Evolutionary conservation across 345 rosid genomes (phyloP), one percentile per base, ranked within the genome.

Genomic region (Streptanthus diversifolius): DNA sequence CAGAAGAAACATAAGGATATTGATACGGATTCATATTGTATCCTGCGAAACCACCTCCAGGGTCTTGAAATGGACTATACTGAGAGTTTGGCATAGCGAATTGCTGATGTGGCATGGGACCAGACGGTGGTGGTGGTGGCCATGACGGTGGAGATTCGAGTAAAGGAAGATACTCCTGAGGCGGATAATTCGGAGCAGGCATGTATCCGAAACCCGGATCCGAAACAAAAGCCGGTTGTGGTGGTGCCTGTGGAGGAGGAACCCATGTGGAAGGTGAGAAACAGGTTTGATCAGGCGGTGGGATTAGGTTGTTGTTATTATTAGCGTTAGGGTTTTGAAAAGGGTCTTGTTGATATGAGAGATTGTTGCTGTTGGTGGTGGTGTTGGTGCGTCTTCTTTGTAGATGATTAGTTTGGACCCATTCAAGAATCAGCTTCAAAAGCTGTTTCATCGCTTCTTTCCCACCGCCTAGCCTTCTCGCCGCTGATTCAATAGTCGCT

Each of bases 351-450:
- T 53, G 83, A 45, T 63, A 70, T 12, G 76, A 27, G 45, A 55
- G 43, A 32, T 33, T 51, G 68, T 33, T 71, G 41, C 1, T 75
- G 64, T 1, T 65, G 25, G 0, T 73, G 49, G 0, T 65, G 43
- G 12, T 58, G 48, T 7, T 54, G 61, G 69, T 59, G 3, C 85
- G 83, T 65, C 93, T 83, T 54, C 61, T 86, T 15, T 86, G 93
- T 41, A 90, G 90, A 67, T 91, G 97, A 73, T 88, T 92, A 1
- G 87, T 87, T 79, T 92, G 92, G 3, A 95, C 99, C 99, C 99
- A 95, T 78, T 92, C 93, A 58, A 95, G 99, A 52, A 95, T 88
- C 37, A 95, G 88, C 77, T 90, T 92, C 79, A 95, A 73, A 53
- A 95, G 83, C 78, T 95, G 90, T 66, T 88, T 95, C 99, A 90